Evolutionary conservation across 148 eudicot genomes (phyloP).

Genomic region (Rhododendron williamsianum): DNA sequence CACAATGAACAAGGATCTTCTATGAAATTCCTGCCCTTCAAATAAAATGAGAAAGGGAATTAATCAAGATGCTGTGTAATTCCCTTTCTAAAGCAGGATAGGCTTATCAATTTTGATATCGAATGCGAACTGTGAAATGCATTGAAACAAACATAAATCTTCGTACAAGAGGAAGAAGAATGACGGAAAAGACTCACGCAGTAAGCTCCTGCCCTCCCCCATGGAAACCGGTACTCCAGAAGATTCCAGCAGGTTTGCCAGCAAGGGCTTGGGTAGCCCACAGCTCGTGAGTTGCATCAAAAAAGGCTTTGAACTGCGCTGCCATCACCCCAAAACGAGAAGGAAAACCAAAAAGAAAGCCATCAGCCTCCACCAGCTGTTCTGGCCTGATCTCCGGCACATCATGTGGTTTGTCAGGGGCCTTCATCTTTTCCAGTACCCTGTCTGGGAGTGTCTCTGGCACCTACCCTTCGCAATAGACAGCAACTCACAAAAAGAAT

Average conservation of each 20-base stretch:
- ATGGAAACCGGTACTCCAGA: constrained; percentile 78
- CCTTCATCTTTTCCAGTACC: constrained; percentile 60
- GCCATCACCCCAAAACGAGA: constrained; percentile 80
- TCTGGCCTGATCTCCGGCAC: constrained; percentile 49
- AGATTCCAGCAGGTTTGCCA: constrained; percentile 73
- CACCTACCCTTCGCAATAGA: constrained; percentile 26
- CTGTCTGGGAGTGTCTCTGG: constrained; percentile 53
- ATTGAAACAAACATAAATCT: not conserved
- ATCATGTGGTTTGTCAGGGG: constrained; percentile 54
- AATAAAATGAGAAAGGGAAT: not conserved
- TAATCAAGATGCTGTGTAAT: not conserved
- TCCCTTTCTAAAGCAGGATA: not conserved
- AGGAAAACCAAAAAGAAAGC: constrained; percentile 66
- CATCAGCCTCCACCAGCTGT: constrained; percentile 64
- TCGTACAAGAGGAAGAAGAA: not conserved
- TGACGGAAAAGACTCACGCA: constrained; percentile 39
- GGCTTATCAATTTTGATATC: not conserved
- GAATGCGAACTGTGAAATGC: not conserved
- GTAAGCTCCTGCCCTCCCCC: constrained; percentile 72
- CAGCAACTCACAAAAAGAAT: not conserved
- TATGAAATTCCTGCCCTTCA: not conserved
- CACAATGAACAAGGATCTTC: not conserved
- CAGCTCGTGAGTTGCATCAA: constrained; percentile 45
- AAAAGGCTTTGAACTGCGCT: constrained; percentile 59
- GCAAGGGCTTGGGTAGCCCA: constrained; percentile 60